phyloP scores from a whole-genome alignment of 140 eudicot species.

The Stevia rebaudiana region DNA sequence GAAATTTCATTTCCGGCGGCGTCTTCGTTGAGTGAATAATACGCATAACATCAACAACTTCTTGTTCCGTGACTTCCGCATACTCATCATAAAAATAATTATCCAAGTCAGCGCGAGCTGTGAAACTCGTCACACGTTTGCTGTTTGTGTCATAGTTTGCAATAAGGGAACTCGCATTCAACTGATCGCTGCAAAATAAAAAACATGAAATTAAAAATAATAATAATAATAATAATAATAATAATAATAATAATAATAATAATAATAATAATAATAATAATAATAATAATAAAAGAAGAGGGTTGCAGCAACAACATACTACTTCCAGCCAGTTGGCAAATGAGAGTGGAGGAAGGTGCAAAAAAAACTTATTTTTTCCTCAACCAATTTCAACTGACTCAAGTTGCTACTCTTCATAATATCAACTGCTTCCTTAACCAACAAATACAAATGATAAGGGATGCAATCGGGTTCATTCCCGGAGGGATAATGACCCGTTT shows the following conservation, averaged over 20 bases:
- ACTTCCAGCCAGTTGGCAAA: background rate
- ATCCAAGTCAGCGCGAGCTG: too few species aligned
- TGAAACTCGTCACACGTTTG: too few species aligned
- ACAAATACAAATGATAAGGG: background rate
- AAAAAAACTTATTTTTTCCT: background rate
- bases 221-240: background rate
- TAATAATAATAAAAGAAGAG: background rate
- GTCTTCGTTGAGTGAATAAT: too few species aligned
- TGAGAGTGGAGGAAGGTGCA: background rate
- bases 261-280: background rate
- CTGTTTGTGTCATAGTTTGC: background rate
- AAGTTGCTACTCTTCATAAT: background rate
- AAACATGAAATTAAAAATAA: background rate
- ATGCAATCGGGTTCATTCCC: background rate
- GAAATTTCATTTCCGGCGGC: too few species aligned
- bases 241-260: background rate
- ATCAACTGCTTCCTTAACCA: background rate
- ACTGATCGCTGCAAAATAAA: background rate
- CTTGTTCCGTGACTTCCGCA: too few species aligned
- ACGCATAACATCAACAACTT: too few species aligned
- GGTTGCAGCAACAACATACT: background rate
- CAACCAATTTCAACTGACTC: background rate
- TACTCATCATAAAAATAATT: too few species aligned
- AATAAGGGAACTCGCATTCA: background rate
- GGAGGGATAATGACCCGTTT: background rate